Conservation (phyloP, 305 asterid species). For the Fraxinus ornus region DNA sequence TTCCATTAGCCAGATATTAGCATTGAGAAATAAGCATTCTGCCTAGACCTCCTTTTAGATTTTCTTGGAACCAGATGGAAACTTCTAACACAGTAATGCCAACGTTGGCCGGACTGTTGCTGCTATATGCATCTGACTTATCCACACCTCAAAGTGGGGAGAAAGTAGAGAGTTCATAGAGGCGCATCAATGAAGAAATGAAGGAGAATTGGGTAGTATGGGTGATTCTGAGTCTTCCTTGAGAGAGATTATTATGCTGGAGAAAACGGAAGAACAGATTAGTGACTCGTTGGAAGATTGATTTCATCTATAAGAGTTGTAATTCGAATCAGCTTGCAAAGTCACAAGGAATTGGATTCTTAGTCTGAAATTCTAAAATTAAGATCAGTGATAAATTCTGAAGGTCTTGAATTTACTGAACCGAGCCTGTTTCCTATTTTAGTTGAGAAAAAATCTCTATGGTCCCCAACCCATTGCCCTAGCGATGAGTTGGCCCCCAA, state of each 20-base stretch:
- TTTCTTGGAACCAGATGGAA: neutral
- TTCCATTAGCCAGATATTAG: neutral
- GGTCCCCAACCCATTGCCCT: neutral
- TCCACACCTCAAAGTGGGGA: neutral
- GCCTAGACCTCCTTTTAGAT: neutral
- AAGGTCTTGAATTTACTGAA: neutral
- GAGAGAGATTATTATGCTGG: neutral
- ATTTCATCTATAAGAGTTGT: neutral
- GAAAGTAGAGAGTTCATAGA: neutral
- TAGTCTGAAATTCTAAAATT: neutral
- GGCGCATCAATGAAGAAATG: neutral
- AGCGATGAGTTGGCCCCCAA: neutral
- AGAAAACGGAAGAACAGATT: neutral
- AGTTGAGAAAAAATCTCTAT: neutral
- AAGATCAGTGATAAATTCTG: neutral
- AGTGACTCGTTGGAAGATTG: neutral
- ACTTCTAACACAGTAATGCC: neutral
- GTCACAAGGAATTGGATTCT: neutral
- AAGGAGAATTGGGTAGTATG: neutral
- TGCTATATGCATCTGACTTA: neutral
- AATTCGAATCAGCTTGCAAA: neutral
- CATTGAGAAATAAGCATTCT: neutral
- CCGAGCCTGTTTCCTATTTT: neutral
- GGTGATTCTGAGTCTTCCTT: neutral
- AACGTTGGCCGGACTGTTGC: neutral